Conservation (phyloP, 1,284 basidiomycete genomes). For the Ceratorhiza oryzae-sativae region DNA sequence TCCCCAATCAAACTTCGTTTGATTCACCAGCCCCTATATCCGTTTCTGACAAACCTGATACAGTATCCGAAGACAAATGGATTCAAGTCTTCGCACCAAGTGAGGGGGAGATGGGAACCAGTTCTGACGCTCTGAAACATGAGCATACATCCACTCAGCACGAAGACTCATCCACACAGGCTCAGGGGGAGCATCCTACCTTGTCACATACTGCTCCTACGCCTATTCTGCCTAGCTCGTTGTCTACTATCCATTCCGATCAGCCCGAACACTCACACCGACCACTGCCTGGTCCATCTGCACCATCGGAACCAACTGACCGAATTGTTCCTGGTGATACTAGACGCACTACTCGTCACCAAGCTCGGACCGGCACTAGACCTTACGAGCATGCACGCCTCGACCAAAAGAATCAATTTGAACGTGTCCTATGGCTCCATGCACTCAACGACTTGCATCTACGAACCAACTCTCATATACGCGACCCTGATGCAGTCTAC, state of each 20-base stretch:
- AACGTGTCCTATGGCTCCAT: neutral
- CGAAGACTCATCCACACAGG: neutral
- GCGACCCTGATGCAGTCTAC: neutral
- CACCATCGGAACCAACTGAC: neutral
- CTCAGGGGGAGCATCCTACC: neutral
- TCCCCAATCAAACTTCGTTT: conserved; percentile 3
- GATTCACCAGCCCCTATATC: neutral
- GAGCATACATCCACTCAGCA: conserved; percentile 8
- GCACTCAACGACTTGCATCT: conserved; percentile 2
- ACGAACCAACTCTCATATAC: neutral
- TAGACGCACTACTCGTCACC: neutral
- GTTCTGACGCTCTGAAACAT: neutral
- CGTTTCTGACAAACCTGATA: neutral
- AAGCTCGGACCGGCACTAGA: neutral
- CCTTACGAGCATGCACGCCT: neutral
- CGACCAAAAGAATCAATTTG: neutral
- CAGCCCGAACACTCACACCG: neutral
- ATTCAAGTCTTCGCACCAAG: conserved; percentile 1
- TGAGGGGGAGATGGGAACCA: conserved; percentile 19
- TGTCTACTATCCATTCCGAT: neutral
- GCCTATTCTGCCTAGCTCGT: neutral
- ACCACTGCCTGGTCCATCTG: neutral
- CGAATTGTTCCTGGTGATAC: neutral
- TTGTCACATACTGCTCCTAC: no score
- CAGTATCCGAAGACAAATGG: neutral